phyloP scores from a whole-genome alignment of 805 yeast genomes.

The Ogataea zsoltii region DNA sequence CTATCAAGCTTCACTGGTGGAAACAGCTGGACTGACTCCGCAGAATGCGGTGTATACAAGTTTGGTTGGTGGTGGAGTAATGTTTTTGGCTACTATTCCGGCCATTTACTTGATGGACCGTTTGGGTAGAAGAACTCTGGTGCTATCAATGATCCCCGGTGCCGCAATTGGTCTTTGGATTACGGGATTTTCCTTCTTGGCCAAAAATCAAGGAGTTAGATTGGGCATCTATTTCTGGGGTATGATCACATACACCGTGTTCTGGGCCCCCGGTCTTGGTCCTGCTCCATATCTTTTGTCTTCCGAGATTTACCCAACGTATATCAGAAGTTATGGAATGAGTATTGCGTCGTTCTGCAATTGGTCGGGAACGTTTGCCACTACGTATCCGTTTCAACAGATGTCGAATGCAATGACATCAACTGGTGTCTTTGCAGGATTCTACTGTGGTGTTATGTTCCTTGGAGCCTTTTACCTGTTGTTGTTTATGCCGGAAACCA shows the following conservation, averaged over 20 bases:
- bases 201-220: slow-evolving; percentile 40
- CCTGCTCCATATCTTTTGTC: slow-evolving; percentile 59
- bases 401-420: slow-evolving; percentile 66
- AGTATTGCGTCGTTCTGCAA: slow-evolving; percentile 55
- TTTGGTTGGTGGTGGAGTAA: slow-evolving; percentile 64
- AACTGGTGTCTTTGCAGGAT: slow-evolving; percentile 64
- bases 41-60: slow-evolving; percentile 62
- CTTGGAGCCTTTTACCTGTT: slow-evolving; percentile 51
- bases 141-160: slow-evolving; percentile 47
- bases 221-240: slow-evolving; percentile 64
- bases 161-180: slow-evolving; percentile 52
- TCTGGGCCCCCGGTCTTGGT: slow-evolving; percentile 53
- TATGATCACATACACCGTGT: slow-evolving; percentile 46
- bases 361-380: slow-evolving; percentile 68
- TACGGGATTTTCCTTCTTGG: slow-evolving; percentile 56
- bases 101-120: slow-evolving; percentile 59
- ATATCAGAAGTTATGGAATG: slow-evolving; percentile 63
- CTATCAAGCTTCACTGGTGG: slow-evolving; percentile 57
- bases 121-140: slow-evolving; percentile 63
- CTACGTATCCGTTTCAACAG: slow-evolving; percentile 62
- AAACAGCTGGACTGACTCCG: slow-evolving; percentile 49
- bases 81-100: slow-evolving; percentile 58
- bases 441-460: slow-evolving; percentile 64
- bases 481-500: slow-evolving; percentile 72
- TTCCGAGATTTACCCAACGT: slow-evolving; percentile 63